These are phyloP conservation scores for Hyphopichia pseudoburtonii DNA, from an alignment of 1,139 yeast species.

Conservation along the genomic window DNA sequence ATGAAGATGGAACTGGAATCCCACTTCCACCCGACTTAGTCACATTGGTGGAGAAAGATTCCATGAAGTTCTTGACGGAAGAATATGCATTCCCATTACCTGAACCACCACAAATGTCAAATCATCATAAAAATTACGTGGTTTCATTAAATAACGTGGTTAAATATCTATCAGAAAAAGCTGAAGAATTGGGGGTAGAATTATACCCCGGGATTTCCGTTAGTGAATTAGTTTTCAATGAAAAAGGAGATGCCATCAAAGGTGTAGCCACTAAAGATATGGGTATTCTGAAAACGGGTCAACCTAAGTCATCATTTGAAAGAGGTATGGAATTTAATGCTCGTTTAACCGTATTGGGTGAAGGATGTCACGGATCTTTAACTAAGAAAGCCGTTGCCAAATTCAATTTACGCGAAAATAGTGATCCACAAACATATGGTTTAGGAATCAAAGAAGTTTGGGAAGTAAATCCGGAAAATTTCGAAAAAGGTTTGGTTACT, in stretches of 20 bases:
- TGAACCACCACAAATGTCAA: constrained; percentile 89
- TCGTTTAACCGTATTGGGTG: constrained; percentile 82
- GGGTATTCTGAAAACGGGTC: constrained; percentile 76
- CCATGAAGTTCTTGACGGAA: constrained; percentile 65
- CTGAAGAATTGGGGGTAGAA: constrained; percentile 93
- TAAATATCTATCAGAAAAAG: constrained; percentile 79
- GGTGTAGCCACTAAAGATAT: constrained; percentile 95
- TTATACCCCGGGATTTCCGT: constrained; percentile 90
- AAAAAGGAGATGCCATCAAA: constrained; percentile 58
- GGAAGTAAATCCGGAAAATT: constrained; percentile 88
- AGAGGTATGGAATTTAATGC: constrained; percentile 97
- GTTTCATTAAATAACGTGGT: constrained; percentile 82
- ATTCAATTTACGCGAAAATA: constrained; percentile 63
- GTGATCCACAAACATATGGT: constrained; percentile 88
- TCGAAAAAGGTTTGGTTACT: constrained; percentile 76
- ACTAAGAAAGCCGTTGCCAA: constrained; percentile 72
- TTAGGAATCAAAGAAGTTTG: constrained; percentile 94
- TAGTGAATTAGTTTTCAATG: constrained; percentile 68
- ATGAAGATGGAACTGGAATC: constrained; percentile 53
- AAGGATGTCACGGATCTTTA: constrained; percentile 96
- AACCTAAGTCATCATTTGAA: constrained; percentile 79
- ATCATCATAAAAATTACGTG: constrained; percentile 78
- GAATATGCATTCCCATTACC: constrained; percentile 69
- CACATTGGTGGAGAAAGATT: constrained; percentile 67
- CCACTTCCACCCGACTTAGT: constrained; percentile 78